Percentiles rank a stretch among this genome's conserved stretches.
Evolutionary conservation across 192 early-diverging fungal genomes (phyloP).

Genomic region (Piromyces finnis): DNA sequence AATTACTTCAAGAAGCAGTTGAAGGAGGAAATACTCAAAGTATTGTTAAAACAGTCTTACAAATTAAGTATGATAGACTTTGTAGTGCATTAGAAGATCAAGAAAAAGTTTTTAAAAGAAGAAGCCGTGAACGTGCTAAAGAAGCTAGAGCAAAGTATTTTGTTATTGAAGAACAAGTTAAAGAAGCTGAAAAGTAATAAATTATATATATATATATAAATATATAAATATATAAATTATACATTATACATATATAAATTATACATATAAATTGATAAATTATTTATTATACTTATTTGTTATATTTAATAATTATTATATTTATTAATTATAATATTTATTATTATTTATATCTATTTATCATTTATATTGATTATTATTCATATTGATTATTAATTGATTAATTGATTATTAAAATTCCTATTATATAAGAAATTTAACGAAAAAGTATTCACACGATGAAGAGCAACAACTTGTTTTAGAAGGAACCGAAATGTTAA

Average conservation of each 20-base stretch:
- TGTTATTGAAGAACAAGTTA: not conserved
- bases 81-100: not conserved
- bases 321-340: too few relatives aligned
- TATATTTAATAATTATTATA: too few relatives aligned
- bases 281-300: too few relatives aligned
- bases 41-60: not conserved
- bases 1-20: conserved; percentile 20
- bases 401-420: too few relatives aligned
- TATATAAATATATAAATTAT: too few relatives aligned
- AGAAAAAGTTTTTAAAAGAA: not conserved
- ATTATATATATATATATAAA: too few relatives aligned
- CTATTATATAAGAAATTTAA: not conserved
- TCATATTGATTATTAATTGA: too few relatives aligned
- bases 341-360: too few relatives aligned
- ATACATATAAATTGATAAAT: too few relatives aligned
- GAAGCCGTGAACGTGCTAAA: not conserved
- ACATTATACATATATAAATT: too few relatives aligned
- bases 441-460: not conserved
- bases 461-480: not conserved
- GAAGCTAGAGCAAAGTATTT: not conserved
- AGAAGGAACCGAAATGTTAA: not conserved
- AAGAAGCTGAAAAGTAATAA: not conserved
- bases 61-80: not conserved
- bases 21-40: conserved; percentile 2
- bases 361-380: too few relatives aligned